Conservation (phyloP, 2,329 filamentous ascomycete genomes). For the Mycosphaerella sp. region DNA sequence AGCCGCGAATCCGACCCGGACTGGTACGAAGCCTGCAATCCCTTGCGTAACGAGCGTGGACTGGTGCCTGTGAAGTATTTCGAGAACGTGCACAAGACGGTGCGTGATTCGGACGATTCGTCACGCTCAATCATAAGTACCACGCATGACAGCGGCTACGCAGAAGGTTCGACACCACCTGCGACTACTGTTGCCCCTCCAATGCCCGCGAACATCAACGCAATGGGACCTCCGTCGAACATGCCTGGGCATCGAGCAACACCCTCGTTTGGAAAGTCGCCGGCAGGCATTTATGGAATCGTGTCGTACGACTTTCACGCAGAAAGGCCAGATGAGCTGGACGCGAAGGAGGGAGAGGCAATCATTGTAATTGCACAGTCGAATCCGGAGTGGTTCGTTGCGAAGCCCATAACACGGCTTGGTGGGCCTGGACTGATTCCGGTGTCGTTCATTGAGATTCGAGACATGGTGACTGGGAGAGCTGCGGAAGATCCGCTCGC, state of each 20-base stretch:
- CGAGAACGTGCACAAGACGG: slow-evolving; percentile 83
- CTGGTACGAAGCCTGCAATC: slow-evolving; percentile 99
- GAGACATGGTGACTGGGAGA: slow-evolving; percentile 84
- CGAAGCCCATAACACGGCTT: slow-evolving; percentile 96
- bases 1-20: slow-evolving; percentile 88
- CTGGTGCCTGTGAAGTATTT: slow-evolving; percentile 93
- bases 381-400: slow-evolving; percentile 98
- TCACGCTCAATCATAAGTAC: slow-evolving; percentile 40
- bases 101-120: slow-evolving; percentile 68
- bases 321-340: slow-evolving; percentile 89
- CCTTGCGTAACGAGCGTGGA: slow-evolving; percentile 78
- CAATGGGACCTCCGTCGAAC: slow-evolving; percentile 22
- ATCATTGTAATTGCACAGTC: slow-evolving; percentile 99
- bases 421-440: slow-evolving; percentile 93
- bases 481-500: slow-evolving; percentile 76
- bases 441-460: slow-evolving; percentile 92
- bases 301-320: slow-evolving; percentile 97
- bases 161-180: slow-evolving; percentile 45
- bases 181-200: slow-evolving; percentile 30
- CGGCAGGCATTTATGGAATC: slow-evolving; percentile 84
- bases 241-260: slow-evolving; percentile 30
- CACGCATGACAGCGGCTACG: slow-evolving; percentile 89
- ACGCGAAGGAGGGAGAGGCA: slow-evolving; percentile 89
- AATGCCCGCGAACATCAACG: slow-evolving; percentile 20
- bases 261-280: slow-evolving; percentile 46